Conservation (phyloP, 176 grass and related monocot species). For the Poa annua region DNA sequence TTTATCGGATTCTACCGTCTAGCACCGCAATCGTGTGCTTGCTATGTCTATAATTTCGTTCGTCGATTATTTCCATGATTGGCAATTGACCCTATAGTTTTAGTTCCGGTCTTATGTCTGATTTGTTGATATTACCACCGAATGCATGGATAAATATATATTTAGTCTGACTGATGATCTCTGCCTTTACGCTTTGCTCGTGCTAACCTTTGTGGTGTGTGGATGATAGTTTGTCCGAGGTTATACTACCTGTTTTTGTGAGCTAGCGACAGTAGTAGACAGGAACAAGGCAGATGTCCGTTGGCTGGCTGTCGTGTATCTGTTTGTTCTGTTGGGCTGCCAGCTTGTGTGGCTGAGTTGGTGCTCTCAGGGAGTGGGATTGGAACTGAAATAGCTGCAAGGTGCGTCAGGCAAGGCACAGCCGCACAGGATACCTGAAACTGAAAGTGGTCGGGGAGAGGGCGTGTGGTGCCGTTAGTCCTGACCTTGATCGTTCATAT, state of each 20-base stretch:
- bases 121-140: constrained; percentile 23
- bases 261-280: neutral
- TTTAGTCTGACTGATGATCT: constrained; percentile 14
- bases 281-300: neutral
- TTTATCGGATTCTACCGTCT: constrained; percentile 17
- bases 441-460: neutral
- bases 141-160: constrained; percentile 29
- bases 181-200: neutral
- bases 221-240: neutral
- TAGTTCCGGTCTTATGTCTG: constrained; percentile 12
- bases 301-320: constrained; percentile 42
- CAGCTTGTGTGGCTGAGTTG: neutral
- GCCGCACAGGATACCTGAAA: neutral
- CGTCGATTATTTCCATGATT: constrained; percentile 4
- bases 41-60: constrained; percentile 21
- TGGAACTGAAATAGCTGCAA: constrained; percentile 27
- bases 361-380: constrained; percentile 5
- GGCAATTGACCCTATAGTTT: neutral
- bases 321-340: constrained; percentile 46
- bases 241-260: neutral
- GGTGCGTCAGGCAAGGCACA: constrained; percentile 26
- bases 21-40: constrained; percentile 26
- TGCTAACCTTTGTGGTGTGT: neutral
- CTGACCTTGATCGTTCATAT: constrained; percentile 3
- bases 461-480: neutral